phyloP scores from a whole-genome alignment of 345 rosid species.

The Ceriops decandra region DNA sequence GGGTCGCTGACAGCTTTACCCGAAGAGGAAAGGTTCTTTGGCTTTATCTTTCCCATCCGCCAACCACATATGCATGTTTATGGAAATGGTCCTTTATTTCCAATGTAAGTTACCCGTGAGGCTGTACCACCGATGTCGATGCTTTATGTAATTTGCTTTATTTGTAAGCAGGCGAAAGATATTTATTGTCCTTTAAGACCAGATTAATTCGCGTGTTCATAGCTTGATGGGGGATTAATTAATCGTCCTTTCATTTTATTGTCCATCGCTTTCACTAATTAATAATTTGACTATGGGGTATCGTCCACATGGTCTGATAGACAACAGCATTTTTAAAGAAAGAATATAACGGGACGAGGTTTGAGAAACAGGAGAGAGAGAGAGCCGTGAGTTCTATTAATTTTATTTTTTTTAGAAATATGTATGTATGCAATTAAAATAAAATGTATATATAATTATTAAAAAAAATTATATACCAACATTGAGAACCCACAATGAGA shows the following conservation, averaged over 20 bases:
- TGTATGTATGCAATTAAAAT: no score
- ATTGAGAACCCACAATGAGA: no score
- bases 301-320: neutral
- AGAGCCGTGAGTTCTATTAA: no score
- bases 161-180: neutral
- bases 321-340: neutral
- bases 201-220: neutral
- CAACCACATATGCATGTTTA: slow-evolving; percentile 6
- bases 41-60: slow-evolving; percentile 15
- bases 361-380: no score
- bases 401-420: no score
- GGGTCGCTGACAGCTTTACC: neutral
- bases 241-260: neutral
- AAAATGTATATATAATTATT: no score
- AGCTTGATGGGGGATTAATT: neutral
- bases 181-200: neutral
- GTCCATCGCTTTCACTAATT: neutral
- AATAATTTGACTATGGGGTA: neutral
- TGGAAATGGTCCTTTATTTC: neutral
- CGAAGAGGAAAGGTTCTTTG: slow-evolving; percentile 9
- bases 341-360: no score
- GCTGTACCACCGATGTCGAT: neutral
- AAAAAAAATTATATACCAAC: no score
- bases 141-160: neutral
- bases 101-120: no score